Evolutionary conservation across 2,329 filamentous ascomycete genomes (phyloP).

Genomic region (Cordyceps cateniannulata): DNA sequence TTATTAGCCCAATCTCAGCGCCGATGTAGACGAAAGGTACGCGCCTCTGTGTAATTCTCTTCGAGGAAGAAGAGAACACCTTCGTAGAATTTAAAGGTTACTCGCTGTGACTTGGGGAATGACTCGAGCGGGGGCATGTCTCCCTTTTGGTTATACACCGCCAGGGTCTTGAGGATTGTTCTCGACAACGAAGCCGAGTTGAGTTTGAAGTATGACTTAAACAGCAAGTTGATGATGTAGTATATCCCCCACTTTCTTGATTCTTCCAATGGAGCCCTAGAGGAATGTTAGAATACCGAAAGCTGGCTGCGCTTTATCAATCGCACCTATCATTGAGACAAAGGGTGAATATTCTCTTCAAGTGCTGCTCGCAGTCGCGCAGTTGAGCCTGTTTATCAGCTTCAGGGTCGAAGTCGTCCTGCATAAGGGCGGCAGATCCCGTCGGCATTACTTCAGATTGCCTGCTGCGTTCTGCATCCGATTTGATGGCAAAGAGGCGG

Average conservation of each 20-base stretch:
- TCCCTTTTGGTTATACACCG: slow-evolving; percentile 59
- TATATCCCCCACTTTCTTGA: slow-evolving; percentile 98
- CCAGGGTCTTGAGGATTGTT: slow-evolving; percentile 78
- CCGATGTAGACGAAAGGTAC: slow-evolving; percentile 15
- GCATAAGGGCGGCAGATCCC: slow-evolving; percentile 43
- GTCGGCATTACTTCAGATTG: slow-evolving; percentile 28
- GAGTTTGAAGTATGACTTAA: slow-evolving; percentile 97
- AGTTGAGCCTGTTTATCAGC: slow-evolving; percentile 75
- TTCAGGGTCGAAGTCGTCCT: slow-evolving; percentile 77
- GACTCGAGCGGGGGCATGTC: slow-evolving; percentile 75
- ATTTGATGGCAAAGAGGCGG: slow-evolving; percentile 81
- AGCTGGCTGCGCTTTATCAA: slow-evolving; percentile 14
- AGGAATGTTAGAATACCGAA: background rate
- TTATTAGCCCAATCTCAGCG: background rate
- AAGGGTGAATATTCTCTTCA: slow-evolving; percentile 87
- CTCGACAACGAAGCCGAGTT: slow-evolving; percentile 86
- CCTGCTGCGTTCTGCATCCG: slow-evolving; percentile 61
- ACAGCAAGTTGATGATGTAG: slow-evolving; percentile 86
- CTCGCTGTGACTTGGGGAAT: slow-evolving; percentile 85
- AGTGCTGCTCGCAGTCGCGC: slow-evolving; percentile 81
- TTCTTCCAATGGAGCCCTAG: slow-evolving; percentile 72
- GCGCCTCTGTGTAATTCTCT: slow-evolving; percentile 78
- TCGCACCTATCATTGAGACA: slow-evolving; percentile 82
- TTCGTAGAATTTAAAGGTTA: slow-evolving; percentile 94
- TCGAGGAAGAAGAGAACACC: slow-evolving; percentile 92